Evolutionary conservation across 495 filamentous ascomycete genomes (phyloP).

Genomic region (Daldinia childiae): DNA sequence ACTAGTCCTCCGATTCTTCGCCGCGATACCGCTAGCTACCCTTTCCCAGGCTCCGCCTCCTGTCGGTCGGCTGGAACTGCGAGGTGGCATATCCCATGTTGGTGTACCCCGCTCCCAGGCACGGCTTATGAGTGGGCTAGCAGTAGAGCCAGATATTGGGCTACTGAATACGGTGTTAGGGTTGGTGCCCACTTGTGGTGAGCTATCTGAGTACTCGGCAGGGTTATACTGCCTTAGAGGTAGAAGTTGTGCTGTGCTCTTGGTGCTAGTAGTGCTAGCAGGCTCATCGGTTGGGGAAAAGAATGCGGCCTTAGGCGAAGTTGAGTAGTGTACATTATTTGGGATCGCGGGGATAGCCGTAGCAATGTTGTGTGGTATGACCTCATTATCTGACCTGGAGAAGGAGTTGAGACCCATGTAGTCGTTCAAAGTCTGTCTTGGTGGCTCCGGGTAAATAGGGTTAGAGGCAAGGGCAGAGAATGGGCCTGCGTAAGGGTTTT

Average conservation of each 20-base stretch:
- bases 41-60: slow-evolving; percentile 35
- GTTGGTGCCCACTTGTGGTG: slow-evolving; percentile 27
- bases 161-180: slow-evolving; percentile 41
- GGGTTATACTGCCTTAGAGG: slow-evolving; percentile 52
- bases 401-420: slow-evolving; percentile 3
- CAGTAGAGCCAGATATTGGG: slow-evolving; percentile 46
- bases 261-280: slow-evolving; percentile 45
- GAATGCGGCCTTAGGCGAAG: slow-evolving; percentile 44
- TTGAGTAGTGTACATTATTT: slow-evolving; percentile 45
- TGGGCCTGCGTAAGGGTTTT: slow-evolving; percentile 30
- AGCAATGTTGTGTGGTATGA: slow-evolving; percentile 32
- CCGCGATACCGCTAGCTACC: slow-evolving; percentile 26
- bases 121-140: slow-evolving; percentile 49
- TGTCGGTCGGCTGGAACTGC: slow-evolving; percentile 18
- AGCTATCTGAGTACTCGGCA: slow-evolving; percentile 50
- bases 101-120: slow-evolving; percentile 36
- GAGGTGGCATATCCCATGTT: slow-evolving; percentile 30
- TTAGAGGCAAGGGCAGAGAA: slow-evolving; percentile 33
- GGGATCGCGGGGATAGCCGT: slow-evolving; percentile 43
- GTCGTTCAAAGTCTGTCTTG: slow-evolving; percentile 8
- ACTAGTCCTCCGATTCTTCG: slow-evolving; percentile 35
- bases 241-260: slow-evolving; percentile 51
- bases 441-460: slow-evolving; percentile 29
- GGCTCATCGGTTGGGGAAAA: slow-evolving; percentile 48
- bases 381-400: slow-evolving; percentile 4